These are phyloP conservation scores for Vigna mungo DNA, from an alignment of 306 rosid species.

Conservation along the genomic window DNA sequence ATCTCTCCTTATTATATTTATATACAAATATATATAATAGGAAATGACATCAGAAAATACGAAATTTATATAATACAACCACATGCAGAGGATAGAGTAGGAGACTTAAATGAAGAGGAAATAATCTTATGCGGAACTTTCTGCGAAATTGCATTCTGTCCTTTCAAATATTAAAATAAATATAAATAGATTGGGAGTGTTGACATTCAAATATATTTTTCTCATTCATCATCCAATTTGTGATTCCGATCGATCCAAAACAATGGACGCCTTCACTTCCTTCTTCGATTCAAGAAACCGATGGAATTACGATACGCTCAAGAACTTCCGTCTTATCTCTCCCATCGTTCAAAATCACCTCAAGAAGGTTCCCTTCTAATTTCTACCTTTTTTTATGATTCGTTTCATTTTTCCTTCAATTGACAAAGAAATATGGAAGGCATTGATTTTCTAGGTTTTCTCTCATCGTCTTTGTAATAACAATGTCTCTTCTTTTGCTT, in stretches of 20 bases:
- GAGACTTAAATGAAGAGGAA: background rate
- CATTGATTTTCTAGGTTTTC: conserved; percentile 2
- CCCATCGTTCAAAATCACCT: conserved; percentile 83
- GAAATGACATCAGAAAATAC: no score
- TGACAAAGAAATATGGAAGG: background rate
- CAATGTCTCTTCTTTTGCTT: background rate
- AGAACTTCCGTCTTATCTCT: conserved; percentile 80
- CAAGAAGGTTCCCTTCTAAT: conserved; percentile 45
- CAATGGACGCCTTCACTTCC: conserved; percentile 75
- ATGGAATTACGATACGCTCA: conserved; percentile 82
- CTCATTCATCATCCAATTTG: background rate
- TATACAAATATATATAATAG: no score
- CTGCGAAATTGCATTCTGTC: background rate
- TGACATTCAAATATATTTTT: background rate
- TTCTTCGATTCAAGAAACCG: conserved; percentile 69
- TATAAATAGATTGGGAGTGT: background rate
- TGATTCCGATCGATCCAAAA: background rate
- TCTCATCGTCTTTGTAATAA: background rate
- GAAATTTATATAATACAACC: no score
- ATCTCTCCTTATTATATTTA: no score
- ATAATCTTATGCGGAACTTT: conserved; percentile 1
- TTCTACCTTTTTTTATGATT: background rate
- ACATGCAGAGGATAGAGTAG: no score
- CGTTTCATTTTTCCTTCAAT: background rate
- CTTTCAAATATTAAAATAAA: background rate